phyloP scores from a whole-genome alignment of 371 early-diverging fungal genomes.

The Mucor velutinosus region DNA sequence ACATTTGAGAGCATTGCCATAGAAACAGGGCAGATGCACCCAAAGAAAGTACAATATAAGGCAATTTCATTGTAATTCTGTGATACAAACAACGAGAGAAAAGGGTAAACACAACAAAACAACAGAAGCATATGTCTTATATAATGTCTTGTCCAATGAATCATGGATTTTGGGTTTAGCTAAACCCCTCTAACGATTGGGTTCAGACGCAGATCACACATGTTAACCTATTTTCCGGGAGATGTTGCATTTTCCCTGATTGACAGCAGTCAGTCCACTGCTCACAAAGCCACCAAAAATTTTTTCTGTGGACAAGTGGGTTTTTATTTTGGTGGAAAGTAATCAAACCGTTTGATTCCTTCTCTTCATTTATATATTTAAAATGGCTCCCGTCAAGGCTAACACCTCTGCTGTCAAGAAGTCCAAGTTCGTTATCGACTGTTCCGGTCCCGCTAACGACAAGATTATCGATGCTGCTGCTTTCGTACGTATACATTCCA shows the following conservation, averaged over 20 bases:
- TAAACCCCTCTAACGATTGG: not conserved
- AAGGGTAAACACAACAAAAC: not conserved
- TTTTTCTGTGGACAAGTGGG: not conserved
- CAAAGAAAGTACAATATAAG: not conserved
- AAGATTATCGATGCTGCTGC: constrained; percentile 96
- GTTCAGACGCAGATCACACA: not conserved
- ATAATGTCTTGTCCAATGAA: not conserved
- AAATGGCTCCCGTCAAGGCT: constrained; percentile 55
- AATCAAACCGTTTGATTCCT: not conserved
- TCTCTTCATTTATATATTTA: constrained; percentile 30
- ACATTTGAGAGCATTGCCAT: constrained; percentile 1
- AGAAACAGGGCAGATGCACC: not conserved
- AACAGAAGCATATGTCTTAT: not conserved
- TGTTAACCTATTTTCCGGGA: not conserved
- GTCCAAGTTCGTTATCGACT: constrained; percentile 90
- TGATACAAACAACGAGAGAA: not conserved
- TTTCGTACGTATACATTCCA: constrained; percentile 65
- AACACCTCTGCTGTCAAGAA: constrained; percentile 44
- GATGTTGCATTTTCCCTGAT: not conserved
- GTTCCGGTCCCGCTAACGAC: constrained; percentile 92
- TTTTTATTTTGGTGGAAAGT: not conserved
- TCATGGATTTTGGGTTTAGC: not conserved
- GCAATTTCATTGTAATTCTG: constrained; percentile 1
- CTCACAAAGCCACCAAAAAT: constrained; percentile 4
- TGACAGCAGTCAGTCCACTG: not conserved